Conservation (phyloP, 768 basidiomycete genomes). For the Naganishia vishniacii region DNA sequence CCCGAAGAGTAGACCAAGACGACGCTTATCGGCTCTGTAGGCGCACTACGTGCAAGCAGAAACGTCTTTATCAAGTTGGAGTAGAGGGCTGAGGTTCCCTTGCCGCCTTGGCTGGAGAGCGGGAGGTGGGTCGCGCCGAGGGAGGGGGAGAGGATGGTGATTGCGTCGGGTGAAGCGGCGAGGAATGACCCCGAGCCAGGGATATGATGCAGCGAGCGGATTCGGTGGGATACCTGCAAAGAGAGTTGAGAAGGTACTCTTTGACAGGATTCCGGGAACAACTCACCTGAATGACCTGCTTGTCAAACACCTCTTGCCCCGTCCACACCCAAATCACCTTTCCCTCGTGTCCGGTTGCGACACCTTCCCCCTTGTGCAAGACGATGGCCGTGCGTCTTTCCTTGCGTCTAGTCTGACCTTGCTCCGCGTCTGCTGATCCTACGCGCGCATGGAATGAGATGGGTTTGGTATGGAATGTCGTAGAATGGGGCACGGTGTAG, state of each 20-base stretch:
- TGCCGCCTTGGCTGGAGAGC: constrained; percentile 9
- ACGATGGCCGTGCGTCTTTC: constrained; percentile 33
- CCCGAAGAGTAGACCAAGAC: constrained; percentile 30
- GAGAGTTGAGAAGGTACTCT: background rate
- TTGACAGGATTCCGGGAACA: no score
- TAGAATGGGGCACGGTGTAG: constrained; percentile 44
- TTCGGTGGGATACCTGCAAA: constrained; percentile 16
- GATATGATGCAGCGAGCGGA: constrained; percentile 7
- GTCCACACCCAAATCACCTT: constrained; percentile 42
- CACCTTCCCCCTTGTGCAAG: constrained; percentile 30
- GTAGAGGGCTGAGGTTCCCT: background rate
- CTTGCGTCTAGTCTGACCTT: constrained; percentile 31
- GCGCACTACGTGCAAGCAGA: background rate
- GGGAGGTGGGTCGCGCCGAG: constrained; percentile 12
- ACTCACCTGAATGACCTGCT: constrained; percentile 34
- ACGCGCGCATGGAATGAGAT: constrained; percentile 33
- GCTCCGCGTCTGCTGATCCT: constrained; percentile 5
- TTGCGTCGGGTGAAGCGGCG: constrained; percentile 5
- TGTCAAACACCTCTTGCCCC: constrained; percentile 40
- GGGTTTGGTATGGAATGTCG: constrained; percentile 37
- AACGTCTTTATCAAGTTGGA: constrained; percentile 11
- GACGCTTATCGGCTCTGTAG: constrained; percentile 17
- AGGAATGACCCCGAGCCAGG: constrained; percentile 21
- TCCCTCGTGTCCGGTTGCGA: constrained; percentile 25
- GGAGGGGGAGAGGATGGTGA: constrained; percentile 24